These are phyloP conservation scores for Phialocephala sp. DNA, from an alignment of 2,329 filamentous ascomycete species.

Conservation along the genomic window DNA sequence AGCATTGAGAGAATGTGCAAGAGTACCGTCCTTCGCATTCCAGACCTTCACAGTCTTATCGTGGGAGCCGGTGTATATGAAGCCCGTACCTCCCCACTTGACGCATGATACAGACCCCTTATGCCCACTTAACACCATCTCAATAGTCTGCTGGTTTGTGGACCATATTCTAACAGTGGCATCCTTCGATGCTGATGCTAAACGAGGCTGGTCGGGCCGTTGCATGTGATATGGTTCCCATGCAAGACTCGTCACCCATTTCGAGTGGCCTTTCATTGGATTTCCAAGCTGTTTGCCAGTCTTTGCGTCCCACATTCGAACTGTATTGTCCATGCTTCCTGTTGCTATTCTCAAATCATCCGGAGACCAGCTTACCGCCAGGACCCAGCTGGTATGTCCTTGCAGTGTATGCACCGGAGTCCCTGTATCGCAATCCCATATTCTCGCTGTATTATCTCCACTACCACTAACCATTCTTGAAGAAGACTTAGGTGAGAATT, in stretches of 20 bases:
- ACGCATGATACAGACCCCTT: conserved; percentile 89
- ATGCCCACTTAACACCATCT: conserved; percentile 86
- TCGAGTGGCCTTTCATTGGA: conserved; percentile 79
- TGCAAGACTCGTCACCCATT: conserved; percentile 85
- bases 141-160: conserved; percentile 75
- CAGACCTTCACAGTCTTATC: conserved; percentile 94
- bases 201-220: conserved; percentile 70
- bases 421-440: conserved; percentile 95
- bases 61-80: conserved; percentile 84
- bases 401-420: conserved; percentile 86
- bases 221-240: conserved; percentile 96
- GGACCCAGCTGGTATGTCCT: conserved; percentile 88
- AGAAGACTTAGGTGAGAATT: conserved; percentile 83
- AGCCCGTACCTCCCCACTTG: conserved; percentile 89
- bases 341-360: conserved; percentile 84
- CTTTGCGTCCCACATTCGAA: conserved; percentile 87
- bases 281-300: conserved; percentile 77
- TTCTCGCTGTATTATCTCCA: conserved; percentile 87
- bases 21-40: conserved; percentile 78
- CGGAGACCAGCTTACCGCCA: conserved; percentile 86
- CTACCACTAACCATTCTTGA: conserved; percentile 84
- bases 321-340: conserved; percentile 89
- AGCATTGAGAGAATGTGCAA: conserved; percentile 77
- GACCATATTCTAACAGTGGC: conserved; percentile 88
- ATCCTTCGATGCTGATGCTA: conserved; percentile 91